Conservation (phyloP, 2,329 filamentous ascomycete genomes). For the Microdochium bolleyi region DNA sequence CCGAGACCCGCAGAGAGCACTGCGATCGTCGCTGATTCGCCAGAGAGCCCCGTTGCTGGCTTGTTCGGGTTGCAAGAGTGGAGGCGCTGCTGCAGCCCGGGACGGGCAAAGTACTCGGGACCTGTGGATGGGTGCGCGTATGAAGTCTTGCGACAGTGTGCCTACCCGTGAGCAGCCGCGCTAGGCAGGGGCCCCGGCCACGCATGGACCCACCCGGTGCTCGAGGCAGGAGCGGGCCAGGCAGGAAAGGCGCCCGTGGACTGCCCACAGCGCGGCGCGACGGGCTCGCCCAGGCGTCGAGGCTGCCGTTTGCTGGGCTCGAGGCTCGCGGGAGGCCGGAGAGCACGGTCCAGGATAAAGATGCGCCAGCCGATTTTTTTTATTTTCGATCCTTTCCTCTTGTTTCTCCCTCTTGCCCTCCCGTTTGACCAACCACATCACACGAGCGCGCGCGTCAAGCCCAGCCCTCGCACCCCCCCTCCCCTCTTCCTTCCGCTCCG, state of each 20-base stretch:
- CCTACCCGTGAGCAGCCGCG: not conserved
- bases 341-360: slow-evolving; percentile 8
- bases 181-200: not conserved
- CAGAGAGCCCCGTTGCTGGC: not conserved
- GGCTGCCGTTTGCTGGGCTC: not conserved
- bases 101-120: not conserved
- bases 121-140: too few species aligned
- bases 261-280: not conserved
- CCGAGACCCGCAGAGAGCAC: not conserved
- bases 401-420: slow-evolving; percentile 23
- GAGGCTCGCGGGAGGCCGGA: not conserved
- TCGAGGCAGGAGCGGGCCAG: not conserved
- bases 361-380: slow-evolving; percentile 25
- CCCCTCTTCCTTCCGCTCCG: slow-evolving; percentile 4
- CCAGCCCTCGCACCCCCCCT: slow-evolving; percentile 5
- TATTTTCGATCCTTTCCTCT: slow-evolving; percentile 21
- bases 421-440: slow-evolving; percentile 15
- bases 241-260: too few species aligned
- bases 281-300: not conserved
- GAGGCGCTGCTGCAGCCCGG: not conserved
- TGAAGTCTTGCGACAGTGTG: not conserved
- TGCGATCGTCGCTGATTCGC: not conserved
- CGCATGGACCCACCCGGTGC: not conserved
- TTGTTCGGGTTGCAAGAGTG: not conserved
- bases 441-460: not conserved